These are phyloP conservation scores for Suhomyces canberraensis DNA, from an alignment of 805 yeast species.

Conservation along the genomic window DNA sequence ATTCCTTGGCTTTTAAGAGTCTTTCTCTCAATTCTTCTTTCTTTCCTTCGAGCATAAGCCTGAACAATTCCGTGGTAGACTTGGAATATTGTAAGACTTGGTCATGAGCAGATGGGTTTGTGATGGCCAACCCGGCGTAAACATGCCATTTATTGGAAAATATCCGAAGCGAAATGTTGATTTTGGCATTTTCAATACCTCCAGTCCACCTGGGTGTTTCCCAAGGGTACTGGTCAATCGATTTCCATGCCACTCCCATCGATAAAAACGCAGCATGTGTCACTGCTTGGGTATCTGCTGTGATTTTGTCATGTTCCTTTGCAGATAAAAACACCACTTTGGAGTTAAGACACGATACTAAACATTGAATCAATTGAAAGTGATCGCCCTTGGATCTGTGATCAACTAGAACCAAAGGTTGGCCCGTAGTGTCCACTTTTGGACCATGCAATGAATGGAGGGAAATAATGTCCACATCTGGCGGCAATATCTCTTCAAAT, in stretches of 20 bases:
- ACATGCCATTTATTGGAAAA: constrained; percentile 97
- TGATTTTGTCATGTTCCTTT: constrained; percentile 87
- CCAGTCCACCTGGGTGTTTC: constrained; percentile 81
- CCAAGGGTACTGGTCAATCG: constrained; percentile 87
- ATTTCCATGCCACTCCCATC: constrained; percentile 96
- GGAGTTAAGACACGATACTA: constrained; percentile 74
- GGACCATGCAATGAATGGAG: constrained; percentile 97
- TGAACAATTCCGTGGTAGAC: constrained; percentile 77
- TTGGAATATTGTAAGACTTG: constrained; percentile 88
- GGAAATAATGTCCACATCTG: constrained; percentile 77
- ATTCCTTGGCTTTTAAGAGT: constrained; percentile 61
- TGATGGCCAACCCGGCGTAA: constrained; percentile 94
- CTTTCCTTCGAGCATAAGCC: constrained; percentile 74
- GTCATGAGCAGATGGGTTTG: constrained; percentile 90
- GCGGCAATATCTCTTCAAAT: constrained; percentile 71
- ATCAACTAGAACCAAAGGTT: constrained; percentile 83
- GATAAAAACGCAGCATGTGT: constrained; percentile 96
- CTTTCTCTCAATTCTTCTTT: constrained; percentile 57
- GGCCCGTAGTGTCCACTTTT: constrained; percentile 80
- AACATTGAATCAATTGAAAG: constrained; percentile 55
- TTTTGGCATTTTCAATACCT: constrained; percentile 93
- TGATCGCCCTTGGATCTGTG: constrained; percentile 62
- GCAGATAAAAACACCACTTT: constrained; percentile 75
- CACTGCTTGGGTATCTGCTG: constrained; percentile 98
- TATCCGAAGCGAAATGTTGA: constrained; percentile 87